Evolutionary conservation across 2,329 filamentous ascomycete genomes (phyloP).

Genomic region (Erysiphe pulchra): DNA sequence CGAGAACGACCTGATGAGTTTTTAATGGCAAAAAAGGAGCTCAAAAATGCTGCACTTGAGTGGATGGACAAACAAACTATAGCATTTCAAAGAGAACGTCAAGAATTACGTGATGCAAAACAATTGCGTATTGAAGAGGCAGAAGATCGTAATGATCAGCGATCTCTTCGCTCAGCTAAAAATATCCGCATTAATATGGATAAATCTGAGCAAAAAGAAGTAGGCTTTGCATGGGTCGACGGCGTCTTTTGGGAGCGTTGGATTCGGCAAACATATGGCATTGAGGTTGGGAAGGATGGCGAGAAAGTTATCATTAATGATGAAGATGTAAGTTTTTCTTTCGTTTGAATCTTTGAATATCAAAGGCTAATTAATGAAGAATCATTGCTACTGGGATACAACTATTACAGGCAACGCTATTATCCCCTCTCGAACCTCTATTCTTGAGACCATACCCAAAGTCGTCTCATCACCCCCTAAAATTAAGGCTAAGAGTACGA

Average conservation of each 20-base stretch:
- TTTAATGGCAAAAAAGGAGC: constrained; percentile 51
- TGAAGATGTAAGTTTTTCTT: constrained; percentile 49
- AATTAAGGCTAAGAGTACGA: constrained; percentile 56
- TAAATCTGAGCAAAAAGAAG: constrained; percentile 62
- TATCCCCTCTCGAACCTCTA: constrained; percentile 41
- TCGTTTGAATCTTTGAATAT: not conserved
- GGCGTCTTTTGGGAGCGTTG: constrained; percentile 93
- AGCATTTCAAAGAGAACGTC: constrained; percentile 73
- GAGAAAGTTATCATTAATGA: constrained; percentile 93
- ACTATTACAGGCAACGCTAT: constrained; percentile 79
- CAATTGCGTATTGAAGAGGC: constrained; percentile 91
- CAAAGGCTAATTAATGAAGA: constrained; percentile 23
- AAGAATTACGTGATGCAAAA: constrained; percentile 83
- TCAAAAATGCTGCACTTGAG: constrained; percentile 86
- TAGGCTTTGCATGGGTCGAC: constrained; percentile 92
- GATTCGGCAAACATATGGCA: constrained; percentile 83
- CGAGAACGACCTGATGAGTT: constrained; percentile 61
- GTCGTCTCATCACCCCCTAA: constrained; percentile 26
- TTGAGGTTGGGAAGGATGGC: constrained; percentile 57
- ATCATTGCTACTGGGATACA: constrained; percentile 82
- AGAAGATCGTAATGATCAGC: constrained; percentile 73
- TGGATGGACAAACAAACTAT: constrained; percentile 96
- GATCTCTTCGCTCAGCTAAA: constrained; percentile 68
- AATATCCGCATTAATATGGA: constrained; percentile 80
- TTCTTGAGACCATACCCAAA: constrained; percentile 19